Evolutionary conservation across 2,329 filamentous ascomycete species (phyloP), one percentile per base, ranked within the genome.

Genomic region (Bipolaris cookei): DNA sequence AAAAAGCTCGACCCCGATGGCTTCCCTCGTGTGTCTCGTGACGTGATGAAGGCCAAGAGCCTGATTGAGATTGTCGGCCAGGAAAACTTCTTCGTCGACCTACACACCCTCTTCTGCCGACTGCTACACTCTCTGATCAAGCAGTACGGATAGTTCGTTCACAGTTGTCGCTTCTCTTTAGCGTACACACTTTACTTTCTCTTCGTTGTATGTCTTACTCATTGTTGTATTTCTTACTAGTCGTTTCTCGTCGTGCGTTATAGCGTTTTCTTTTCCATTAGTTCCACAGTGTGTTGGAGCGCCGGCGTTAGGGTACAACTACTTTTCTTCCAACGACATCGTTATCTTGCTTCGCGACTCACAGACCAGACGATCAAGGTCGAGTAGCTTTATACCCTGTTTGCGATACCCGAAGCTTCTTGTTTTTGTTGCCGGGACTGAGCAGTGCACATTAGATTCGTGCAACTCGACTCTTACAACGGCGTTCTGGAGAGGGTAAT

Each of bases 21-120:
- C 6, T 82, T 82, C 56, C 79, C 81, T 37, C 79, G 83, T 43
- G 76, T 82, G 7, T 78, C 78, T 4, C 82, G 82, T 45, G 82
- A 83, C 30, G 66, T 74, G 53, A 81, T 83, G 64, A 80, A 81
- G 45, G 82, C 83, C 20, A 81, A 84, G 59, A 83, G 82, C 52
- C 73, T 86, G n/a, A 80, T 81, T 13, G 84, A 86, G 66, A 85
- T 86, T 47, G 82, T 85, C 5, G 84, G 84, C 35, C 82, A 84
- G 54, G 83, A 84, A 56, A 80, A 82, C 70, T 83, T 86, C 62
- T 86, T 86, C 63, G 81, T 84, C 10, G 81, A 85, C 61, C 71
- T 86, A 7, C 84, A 86, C 68, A 80, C 79, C 30, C 76, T 82
- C 51, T 86, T 86, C 68, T 75, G 71, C 63, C 63, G 68, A 54